phyloP scores from a whole-genome alignment of 495 filamentous ascomycete species.

The Penicillium cinerascens region DNA sequence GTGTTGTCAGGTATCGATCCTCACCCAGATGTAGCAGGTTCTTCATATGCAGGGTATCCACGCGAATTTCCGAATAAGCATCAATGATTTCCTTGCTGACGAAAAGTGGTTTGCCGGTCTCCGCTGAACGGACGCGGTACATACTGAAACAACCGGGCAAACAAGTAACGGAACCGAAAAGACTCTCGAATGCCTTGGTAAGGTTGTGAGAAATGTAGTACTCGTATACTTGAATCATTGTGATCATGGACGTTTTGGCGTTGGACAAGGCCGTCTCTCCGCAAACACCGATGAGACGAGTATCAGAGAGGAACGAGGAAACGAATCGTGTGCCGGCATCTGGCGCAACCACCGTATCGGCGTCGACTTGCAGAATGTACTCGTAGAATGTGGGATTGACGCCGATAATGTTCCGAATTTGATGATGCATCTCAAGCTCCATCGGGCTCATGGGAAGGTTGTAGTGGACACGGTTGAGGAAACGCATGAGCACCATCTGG shows the following conservation, averaged over 20 bases:
- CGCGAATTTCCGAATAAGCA: constrained; percentile 82
- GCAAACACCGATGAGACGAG: constrained; percentile 85
- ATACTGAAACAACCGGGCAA: constrained; percentile 97
- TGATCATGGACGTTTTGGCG: constrained; percentile 85
- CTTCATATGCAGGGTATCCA: constrained; percentile 99
- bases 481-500: constrained; percentile 96
- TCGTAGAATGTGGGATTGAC: constrained; percentile 99
- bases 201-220: constrained; percentile 99
- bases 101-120: constrained; percentile 92
- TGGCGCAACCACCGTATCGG: constrained; percentile 88
- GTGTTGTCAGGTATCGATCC: constrained; percentile 92
- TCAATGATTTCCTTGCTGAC: constrained; percentile 89
- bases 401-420: constrained; percentile 98
- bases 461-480: constrained; percentile 97
- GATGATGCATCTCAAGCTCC: constrained; percentile 97
- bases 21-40: constrained; percentile 89
- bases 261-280: constrained; percentile 94
- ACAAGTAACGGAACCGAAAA: constrained; percentile 97
- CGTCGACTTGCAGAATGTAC: constrained; percentile 94
- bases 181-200: constrained; percentile 95
- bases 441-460: constrained; percentile 93
- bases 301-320: constrained; percentile 85
- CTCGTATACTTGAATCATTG: constrained; percentile 99
- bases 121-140: constrained; percentile 93
- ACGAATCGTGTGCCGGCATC: constrained; percentile 94